Base-by-base conservation (phyloP, 441 rosid species). In the Mallotus japonicus region DNA sequence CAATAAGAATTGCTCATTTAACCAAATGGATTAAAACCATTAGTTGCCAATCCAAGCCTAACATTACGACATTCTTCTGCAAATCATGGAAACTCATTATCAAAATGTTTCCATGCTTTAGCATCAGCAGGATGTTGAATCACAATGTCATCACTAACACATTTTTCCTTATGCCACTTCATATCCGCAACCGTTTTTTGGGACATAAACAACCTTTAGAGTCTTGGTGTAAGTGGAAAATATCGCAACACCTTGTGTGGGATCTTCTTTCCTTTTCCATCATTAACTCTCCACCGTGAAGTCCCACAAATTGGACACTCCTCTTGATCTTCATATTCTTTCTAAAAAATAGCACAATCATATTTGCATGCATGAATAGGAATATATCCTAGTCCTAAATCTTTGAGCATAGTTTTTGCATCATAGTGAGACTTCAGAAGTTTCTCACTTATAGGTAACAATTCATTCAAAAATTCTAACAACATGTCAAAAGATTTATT, bases 131-230 rank as follows among this genome's bases (percentile, higher is more conserved):
- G 76, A 34, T 57, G 28, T 5, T 3, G 63, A 32, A 17, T 42
- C 19, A 63, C 0, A 8, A 17, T 16, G 4, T 62, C 60, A 24
- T 71, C 67, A 49, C 62, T 16, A 16, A 49, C 4, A 15, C 67
- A 28, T 19, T 22, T 61, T 12, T 62, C 68, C 4, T 46, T 62
- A 51, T 72, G 75, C 75, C 75, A 72, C 46, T 59, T 14, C 60
- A 61, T 72, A 14, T 44, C 40, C 10, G 1, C 16, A 20, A 47
- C 57, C 8, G 0, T 54, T 17, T 54, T 54, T n/a, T 54, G 4
- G 4, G 57, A 54, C 19, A 54, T 54, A 54, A 54, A 54, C 8
- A 54, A 8, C 19, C 22, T 15, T 17, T 54, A 22, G 1, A 61
- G 32, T 47, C 59, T 46, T 22, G 67, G 65, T 24, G 1, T 28